These are phyloP conservation scores for Smallanthus sonchifolius DNA, from an alignment of 129 eudicot species.

Conservation along the genomic window DNA sequence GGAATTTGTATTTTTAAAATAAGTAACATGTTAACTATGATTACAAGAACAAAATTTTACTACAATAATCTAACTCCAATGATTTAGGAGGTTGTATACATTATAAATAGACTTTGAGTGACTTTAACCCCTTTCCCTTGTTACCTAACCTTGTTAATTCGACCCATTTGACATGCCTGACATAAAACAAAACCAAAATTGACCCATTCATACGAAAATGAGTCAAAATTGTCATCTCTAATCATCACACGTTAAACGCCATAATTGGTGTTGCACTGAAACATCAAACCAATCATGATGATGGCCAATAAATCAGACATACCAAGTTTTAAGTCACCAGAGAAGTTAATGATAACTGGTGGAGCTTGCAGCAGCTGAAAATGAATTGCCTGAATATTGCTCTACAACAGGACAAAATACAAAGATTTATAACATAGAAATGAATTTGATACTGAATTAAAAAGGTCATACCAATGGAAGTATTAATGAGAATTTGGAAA, in stretches of 20 bases:
- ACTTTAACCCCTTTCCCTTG: not conserved
- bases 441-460: not conserved
- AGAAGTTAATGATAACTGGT: constrained; percentile 52
- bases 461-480: constrained; percentile 67
- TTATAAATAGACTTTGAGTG: not conserved
- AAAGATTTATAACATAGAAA: constrained; percentile 5
- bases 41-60: not conserved
- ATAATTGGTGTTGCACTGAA: not conserved
- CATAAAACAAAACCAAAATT: not conserved
- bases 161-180: not conserved
- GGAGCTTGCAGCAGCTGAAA: constrained; percentile 93
- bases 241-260: not conserved
- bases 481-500: constrained; percentile 83
- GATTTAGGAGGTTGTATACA: not conserved
- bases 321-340: constrained; percentile 88
- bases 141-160: not conserved
- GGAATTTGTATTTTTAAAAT: not conserved
- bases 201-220: not conserved
- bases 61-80: not conserved
- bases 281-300: not conserved
- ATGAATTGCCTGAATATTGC: constrained; percentile 72
- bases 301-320: constrained; percentile 19
- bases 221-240: not conserved
- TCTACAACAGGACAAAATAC: constrained; percentile 30
- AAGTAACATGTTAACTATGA: not conserved